A percentile compares a stretch with the other conserved stretches of the same genome.
Conservation (phyloP, 371 early-diverging fungal genomes). For the Gilbertella persicaria region DNA sequence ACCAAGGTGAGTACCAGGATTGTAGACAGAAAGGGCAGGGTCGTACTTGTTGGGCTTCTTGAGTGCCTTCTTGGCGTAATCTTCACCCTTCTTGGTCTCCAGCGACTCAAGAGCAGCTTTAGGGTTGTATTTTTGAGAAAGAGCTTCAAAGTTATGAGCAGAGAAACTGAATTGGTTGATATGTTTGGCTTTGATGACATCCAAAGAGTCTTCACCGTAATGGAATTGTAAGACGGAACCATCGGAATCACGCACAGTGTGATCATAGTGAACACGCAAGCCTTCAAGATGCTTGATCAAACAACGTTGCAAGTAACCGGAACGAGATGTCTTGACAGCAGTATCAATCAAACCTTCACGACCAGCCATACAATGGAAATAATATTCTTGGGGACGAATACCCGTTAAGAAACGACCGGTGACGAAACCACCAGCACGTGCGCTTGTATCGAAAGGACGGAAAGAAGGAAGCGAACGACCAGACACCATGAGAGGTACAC, state of each 20-base stretch:
- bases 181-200: constrained; percentile 95
- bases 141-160: constrained; percentile 86
- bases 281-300: constrained; percentile 99
- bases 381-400: constrained; percentile 93
- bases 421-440: constrained; percentile 98
- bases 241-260: constrained; percentile 94
- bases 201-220: constrained; percentile 99
- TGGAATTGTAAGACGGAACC: constrained; percentile 97
- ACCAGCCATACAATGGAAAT: constrained; percentile 99
- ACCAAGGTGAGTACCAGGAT: constrained; percentile 87
- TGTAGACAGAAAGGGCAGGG: constrained; percentile 79
- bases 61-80: constrained; percentile 77
- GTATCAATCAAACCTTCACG: constrained; percentile 99
- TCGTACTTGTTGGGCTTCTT: constrained; percentile 78
- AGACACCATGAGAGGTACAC: constrained; percentile 98
- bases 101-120: constrained; percentile 69
- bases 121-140: constrained; percentile 82
- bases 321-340: constrained; percentile 99
- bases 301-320: constrained; percentile 99
- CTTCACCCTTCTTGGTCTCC: constrained; percentile 77
- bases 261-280: constrained; percentile 94
- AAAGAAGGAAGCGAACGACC: constrained; percentile 98
- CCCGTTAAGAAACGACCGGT: constrained; percentile 99
- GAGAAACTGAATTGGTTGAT: constrained; percentile 91
- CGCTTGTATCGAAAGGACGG: constrained; percentile 82